Percentiles rank a stretch among this genome's conserved stretches.
Evolutionary conservation across 768 basidiomycete species (phyloP).

Genomic region (Rubroboletus satanas): DNA sequence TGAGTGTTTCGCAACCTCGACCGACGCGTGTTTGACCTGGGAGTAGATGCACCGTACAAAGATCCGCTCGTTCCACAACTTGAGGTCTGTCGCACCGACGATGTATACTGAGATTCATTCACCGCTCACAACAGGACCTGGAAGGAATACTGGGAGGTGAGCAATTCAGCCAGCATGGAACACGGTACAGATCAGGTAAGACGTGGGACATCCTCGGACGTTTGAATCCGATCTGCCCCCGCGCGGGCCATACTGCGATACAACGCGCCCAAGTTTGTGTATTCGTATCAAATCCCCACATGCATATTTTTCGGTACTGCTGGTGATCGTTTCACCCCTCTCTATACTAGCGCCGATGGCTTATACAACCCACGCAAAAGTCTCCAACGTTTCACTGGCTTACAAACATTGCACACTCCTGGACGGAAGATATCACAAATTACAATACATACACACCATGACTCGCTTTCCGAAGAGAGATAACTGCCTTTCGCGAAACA

Average conservation of each 20-base stretch:
- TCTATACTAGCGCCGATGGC: neutral
- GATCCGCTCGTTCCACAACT: neutral
- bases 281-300: neutral
- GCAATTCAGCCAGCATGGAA: no score
- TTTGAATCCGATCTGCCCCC: neutral
- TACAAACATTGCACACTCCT: neutral
- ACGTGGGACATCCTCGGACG: neutral
- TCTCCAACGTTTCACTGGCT: neutral
- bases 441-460: neutral
- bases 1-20: neutral
- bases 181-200: neutral
- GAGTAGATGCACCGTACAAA: neutral
- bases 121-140: neutral
- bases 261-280: no score
- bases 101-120: neutral
- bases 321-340: neutral
- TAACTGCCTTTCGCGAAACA: neutral
- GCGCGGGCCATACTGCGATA: neutral
- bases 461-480: neutral
- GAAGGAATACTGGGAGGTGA: neutral
- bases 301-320: no score
- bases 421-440: no score
- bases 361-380: neutral
- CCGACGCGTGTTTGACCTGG: neutral
- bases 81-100: neutral